A percentile compares a stretch with the other conserved stretches of the same genome.
Conservation (phyloP, 768 basidiomycete genomes). For the Mycena pura region DNA sequence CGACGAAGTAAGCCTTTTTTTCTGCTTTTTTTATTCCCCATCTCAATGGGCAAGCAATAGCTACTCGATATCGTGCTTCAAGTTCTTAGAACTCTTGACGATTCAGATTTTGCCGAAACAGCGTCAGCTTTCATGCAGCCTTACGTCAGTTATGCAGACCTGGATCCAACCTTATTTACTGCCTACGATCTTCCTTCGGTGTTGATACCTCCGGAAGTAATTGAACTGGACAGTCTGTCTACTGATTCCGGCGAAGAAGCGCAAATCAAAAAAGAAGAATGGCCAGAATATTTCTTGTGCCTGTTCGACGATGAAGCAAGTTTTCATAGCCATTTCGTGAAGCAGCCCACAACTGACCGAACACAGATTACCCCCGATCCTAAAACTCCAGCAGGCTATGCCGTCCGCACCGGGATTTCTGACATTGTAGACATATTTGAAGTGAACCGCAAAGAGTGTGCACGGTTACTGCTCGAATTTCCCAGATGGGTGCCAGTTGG, state of each 20-base stretch:
- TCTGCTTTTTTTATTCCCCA: background rate
- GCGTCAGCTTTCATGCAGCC: slow-evolving; percentile 69
- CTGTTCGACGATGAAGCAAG: slow-evolving; percentile 69
- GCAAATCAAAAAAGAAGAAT: slow-evolving; percentile 80
- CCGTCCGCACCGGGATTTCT: slow-evolving; percentile 72
- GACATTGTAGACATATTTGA: slow-evolving; percentile 92
- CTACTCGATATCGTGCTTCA: slow-evolving; percentile 76
- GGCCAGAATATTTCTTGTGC: slow-evolving; percentile 74
- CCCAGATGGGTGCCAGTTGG: slow-evolving; percentile 84
- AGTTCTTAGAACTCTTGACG: slow-evolving; percentile 66
- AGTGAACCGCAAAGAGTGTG: slow-evolving; percentile 95
- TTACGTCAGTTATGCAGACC: slow-evolving; percentile 56
- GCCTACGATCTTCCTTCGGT: slow-evolving; percentile 79
- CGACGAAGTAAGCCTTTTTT: slow-evolving; percentile 60
- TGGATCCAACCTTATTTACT: slow-evolving; percentile 44
- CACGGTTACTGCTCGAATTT: slow-evolving; percentile 83
- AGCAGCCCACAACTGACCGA: background rate
- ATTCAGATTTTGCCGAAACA: slow-evolving; percentile 63
- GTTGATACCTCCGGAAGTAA: slow-evolving; percentile 86
- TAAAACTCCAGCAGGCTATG: slow-evolving; percentile 76
- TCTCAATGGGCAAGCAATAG: slow-evolving; percentile 45
- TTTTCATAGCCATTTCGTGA: background rate
- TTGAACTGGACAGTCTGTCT: slow-evolving; percentile 77
- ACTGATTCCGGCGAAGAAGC: slow-evolving; percentile 75
- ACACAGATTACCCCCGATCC: slow-evolving; percentile 78